phyloP scores from a whole-genome alignment of 495 filamentous ascomycete species.

The Tuber melanosporum region DNA sequence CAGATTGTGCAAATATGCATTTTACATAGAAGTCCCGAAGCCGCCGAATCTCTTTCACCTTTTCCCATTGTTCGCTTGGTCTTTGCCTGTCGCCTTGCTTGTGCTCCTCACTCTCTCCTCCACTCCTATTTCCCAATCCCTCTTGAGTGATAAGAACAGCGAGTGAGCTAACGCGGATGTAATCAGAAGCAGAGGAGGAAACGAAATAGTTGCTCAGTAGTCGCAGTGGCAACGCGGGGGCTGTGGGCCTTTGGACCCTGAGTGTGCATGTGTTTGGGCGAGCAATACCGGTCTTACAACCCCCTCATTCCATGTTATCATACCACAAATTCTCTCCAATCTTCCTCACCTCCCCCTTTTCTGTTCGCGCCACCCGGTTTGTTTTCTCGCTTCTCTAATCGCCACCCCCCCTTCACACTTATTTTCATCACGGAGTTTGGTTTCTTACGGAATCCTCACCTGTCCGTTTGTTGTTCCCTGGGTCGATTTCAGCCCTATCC shows the following conservation, averaged over 20 bases:
- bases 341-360: neutral
- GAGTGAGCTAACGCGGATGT: neutral
- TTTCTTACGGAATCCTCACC: neutral
- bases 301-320: neutral
- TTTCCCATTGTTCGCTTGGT: neutral
- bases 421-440: neutral
- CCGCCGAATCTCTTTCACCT: no score
- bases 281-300: neutral
- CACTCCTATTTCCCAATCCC: neutral
- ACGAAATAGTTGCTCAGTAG: neutral
- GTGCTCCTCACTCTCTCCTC: neutral
- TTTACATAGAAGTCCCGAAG: no score
- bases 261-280: neutral
- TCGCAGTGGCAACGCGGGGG: neutral
- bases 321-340: neutral
- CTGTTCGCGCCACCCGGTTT: neutral
- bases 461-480: slow-evolving; percentile 15
- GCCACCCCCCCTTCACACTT: neutral
- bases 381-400: neutral
- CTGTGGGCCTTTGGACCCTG: neutral
- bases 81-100: neutral
- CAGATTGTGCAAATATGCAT: no score
- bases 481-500: slow-evolving; percentile 35
- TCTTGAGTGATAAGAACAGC: neutral
- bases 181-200: neutral